Evolutionary conservation across 495 filamentous ascomycete species (phyloP).

Genomic region (Xeromyces bisporus): DNA sequence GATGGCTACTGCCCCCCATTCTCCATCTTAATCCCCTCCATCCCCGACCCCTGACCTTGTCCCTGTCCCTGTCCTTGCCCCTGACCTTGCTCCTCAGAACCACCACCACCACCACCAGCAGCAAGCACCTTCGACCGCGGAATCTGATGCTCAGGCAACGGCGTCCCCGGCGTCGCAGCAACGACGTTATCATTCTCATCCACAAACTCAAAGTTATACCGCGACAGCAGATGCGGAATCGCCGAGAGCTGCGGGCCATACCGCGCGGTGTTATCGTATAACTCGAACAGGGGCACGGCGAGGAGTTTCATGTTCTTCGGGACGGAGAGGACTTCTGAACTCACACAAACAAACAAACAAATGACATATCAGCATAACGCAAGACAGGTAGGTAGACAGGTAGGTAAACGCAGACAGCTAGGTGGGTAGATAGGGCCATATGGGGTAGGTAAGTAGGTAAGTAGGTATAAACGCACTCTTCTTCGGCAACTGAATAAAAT

Average conservation of each 20-base stretch:
- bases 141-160: slow-evolving; percentile 25
- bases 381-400: no score
- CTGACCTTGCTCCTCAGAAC: slow-evolving; percentile 4
- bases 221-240: slow-evolving; percentile 80
- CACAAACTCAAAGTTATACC: slow-evolving; percentile 97
- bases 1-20: slow-evolving; percentile 10
- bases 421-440: background rate
- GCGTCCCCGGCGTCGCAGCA: slow-evolving; percentile 61
- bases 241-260: slow-evolving; percentile 94
- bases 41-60: slow-evolving; percentile 28
- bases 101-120: slow-evolving; percentile 36
- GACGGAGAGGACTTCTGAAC: slow-evolving; percentile 86
- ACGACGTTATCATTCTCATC: slow-evolving; percentile 83
- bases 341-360: no score
- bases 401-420: no score
- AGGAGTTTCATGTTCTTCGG: slow-evolving; percentile 99
- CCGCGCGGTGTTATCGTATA: slow-evolving; percentile 89
- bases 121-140: slow-evolving; percentile 59
- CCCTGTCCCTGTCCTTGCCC: no score
- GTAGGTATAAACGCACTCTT: no score
- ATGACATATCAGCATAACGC: no score
- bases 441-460: slow-evolving; percentile 5
- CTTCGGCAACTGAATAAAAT: slow-evolving; percentile 83
- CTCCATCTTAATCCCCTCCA: slow-evolving; percentile 19
- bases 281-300: slow-evolving; percentile 88